A percentile compares a stretch with the other conserved stretches of the same genome.
phyloP scores from a whole-genome alignment of 2,329 filamentous ascomycete genomes.

The Juglanconis sp. region DNA sequence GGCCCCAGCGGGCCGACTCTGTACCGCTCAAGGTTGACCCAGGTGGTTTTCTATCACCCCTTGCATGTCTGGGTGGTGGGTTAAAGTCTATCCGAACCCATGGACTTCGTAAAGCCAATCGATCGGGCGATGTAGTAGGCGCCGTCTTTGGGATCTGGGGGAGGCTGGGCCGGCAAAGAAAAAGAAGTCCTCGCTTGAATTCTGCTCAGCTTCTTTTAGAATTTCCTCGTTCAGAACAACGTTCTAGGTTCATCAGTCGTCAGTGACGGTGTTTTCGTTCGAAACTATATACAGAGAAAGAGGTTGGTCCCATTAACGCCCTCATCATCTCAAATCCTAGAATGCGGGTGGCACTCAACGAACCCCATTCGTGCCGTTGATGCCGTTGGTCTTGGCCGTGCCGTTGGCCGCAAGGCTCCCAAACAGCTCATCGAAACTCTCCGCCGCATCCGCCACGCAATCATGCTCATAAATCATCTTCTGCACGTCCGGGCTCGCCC shows the following conservation, averaged over 20 bases:
- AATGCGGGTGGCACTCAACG: background rate
- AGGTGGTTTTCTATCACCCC: too few relatives aligned
- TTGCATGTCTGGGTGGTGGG: too few relatives aligned
- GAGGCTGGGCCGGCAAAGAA: too few relatives aligned
- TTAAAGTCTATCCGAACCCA: too few relatives aligned
- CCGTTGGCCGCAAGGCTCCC: conserved; percentile 18
- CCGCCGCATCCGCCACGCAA: conserved; percentile 52
- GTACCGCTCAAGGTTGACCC: too few relatives aligned
- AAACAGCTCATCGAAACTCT: conserved; percentile 49
- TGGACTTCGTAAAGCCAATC: too few relatives aligned
- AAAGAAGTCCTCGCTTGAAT: too few relatives aligned
- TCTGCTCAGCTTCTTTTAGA: too few relatives aligned
- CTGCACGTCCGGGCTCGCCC: conserved; percentile 68
- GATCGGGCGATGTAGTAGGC: too few relatives aligned
- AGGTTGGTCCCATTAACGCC: background rate
- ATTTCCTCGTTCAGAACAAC: too few relatives aligned
- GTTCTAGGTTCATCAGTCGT: background rate
- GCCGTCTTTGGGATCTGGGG: too few relatives aligned
- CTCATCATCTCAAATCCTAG: background rate
- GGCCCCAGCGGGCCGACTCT: too few relatives aligned
- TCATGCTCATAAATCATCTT: conserved; percentile 64
- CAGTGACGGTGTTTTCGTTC: background rate
- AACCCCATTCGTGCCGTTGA: background rate
- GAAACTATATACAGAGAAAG: background rate
- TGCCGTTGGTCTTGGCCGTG: background rate